Base-by-base conservation (phyloP, 78 protist genomes). In the Dictyostelium intermedium region DNA sequence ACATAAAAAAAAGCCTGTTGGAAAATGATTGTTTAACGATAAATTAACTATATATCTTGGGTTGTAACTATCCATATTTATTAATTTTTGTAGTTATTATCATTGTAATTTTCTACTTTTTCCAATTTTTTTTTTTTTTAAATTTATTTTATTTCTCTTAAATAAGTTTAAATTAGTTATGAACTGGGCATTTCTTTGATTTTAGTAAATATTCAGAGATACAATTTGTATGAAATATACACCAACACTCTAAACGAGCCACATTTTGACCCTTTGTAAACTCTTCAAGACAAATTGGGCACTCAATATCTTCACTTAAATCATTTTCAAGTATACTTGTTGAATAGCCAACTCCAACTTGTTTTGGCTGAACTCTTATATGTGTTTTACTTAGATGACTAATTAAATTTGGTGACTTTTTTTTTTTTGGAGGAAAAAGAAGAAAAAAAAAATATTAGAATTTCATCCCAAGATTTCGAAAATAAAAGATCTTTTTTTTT, bases 231-330 rank as follows among this genome's bases (percentile, higher is more conserved):
- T 89, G 94, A 27, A 89, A 89, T 16, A 89, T n/a, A 47, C 94
- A 89, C 87, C 85, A 80, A 89, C 94, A 89, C 32, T 89, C 94
- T 11, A 89, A 47, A 14, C 94, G 69, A 4, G 94, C 94, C 27
- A 89, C 87, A 3, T 14, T 30, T 47, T 89, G 87, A 41, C 87
- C 94, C 69, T 80, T 30, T 45, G 30, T 47, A 37, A 89, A 89
- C 18, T 89, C 94, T 23, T 89, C 94, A 13, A 89, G 82, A 80
- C 94, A 89, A 70, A 89, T 80, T 78, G 94, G 63, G 35, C 94
- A 89, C 32, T 89, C 94, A 20, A 53, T 6, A 41, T 39, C 56
- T n/a, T 77, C 83, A 25, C 82, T 84, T 47, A 89, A 69, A 89
- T 89, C 87, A 63, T 60, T 66, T 4, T 89, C 94, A 47, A 89